Base-by-base conservation (phyloP, 495 filamentous ascomycete species). In the Hyaloscypha finlandica region DNA sequence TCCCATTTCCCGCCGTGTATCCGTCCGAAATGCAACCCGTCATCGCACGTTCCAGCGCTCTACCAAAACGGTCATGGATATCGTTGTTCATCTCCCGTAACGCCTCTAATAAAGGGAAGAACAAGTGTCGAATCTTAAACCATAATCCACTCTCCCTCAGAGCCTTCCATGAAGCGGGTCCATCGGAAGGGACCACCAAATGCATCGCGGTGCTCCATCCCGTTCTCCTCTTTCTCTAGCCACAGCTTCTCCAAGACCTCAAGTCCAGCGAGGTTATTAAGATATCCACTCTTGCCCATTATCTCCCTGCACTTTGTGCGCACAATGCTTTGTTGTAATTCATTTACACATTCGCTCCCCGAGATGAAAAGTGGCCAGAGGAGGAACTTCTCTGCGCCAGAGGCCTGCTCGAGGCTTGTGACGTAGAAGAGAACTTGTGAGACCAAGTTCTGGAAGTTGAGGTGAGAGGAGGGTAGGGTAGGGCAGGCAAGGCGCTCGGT, bases 361-460 rank as follows among this genome's bases (percentile, higher is more conserved):
- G 88, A 89, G 59, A 97, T 90, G 74, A 97, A 97, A 11, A 97
- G 83, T 9, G 94, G 94, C 94, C 94, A 98, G 2, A 98, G 86
- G 30, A 98, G 80, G 71, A 95, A 97, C 73, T 96, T 94, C 76
- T 95, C 91, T 56, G 86, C 83, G 67, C 77, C 80, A 69, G 81
- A 83, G 57, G 81, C 82, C 2, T 88, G 85, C 66, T 91, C 85
- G 29, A 97, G 88, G 59, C 87, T 86, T 16, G 87, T 87, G 45
- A 96, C 89, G 76, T 95, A 93, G 75, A 88, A 90, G 59, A 97
- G 83, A 11, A 94, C 89, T 63, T 90, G 86, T 64, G 85, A 85
- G 48, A 97, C 92, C 4, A 96, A 85, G 61, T 87, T 88, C 74
- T 94, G 92, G 77, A 97, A 91, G 69, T 91, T 91, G 59, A 88